A percentile compares a stretch with the other conserved stretches of the same genome.
phyloP scores from a whole-genome alignment of 768 basidiomycete genomes.

The Amanita muscaria region DNA sequence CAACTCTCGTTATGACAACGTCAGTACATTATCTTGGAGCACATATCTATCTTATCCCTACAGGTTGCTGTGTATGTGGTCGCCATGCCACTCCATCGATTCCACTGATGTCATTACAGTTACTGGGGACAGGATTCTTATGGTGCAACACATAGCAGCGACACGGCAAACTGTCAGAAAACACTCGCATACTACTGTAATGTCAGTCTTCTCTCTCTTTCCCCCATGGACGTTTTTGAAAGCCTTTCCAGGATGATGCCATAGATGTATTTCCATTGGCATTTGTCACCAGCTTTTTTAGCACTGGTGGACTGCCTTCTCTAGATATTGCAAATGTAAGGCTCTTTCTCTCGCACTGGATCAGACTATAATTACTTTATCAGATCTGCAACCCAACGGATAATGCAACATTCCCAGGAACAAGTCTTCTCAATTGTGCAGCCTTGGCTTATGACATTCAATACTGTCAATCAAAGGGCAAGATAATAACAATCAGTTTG shows the following conservation, averaged over 20 bases:
- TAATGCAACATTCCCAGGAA: slow-evolving; percentile 41
- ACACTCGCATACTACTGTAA: slow-evolving; percentile 43
- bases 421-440: slow-evolving; percentile 47
- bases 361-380: background rate
- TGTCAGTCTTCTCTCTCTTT: slow-evolving; percentile 47
- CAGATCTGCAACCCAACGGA: slow-evolving; percentile 41
- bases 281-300: slow-evolving; percentile 53
- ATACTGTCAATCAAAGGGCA: slow-evolving; percentile 49
- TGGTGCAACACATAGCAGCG: slow-evolving; percentile 37
- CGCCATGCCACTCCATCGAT: background rate
- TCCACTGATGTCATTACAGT: slow-evolving; percentile 13
- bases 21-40: background rate
- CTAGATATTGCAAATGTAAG: slow-evolving; percentile 53
- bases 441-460: slow-evolving; percentile 48
- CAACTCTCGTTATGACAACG: background rate
- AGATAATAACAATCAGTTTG: slow-evolving; percentile 38
- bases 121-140: slow-evolving; percentile 57
- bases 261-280: slow-evolving; percentile 55
- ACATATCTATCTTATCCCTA: background rate
- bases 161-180: slow-evolving; percentile 41
- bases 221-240: no score
- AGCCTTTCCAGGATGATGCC: no score
- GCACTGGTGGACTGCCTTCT: slow-evolving; percentile 47
- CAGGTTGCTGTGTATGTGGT: background rate
- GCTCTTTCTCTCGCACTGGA: no score